These are phyloP conservation scores for Chytriomyces confervae DNA, from an alignment of 192 early-diverging fungal genomes.

Conservation along the genomic window DNA sequence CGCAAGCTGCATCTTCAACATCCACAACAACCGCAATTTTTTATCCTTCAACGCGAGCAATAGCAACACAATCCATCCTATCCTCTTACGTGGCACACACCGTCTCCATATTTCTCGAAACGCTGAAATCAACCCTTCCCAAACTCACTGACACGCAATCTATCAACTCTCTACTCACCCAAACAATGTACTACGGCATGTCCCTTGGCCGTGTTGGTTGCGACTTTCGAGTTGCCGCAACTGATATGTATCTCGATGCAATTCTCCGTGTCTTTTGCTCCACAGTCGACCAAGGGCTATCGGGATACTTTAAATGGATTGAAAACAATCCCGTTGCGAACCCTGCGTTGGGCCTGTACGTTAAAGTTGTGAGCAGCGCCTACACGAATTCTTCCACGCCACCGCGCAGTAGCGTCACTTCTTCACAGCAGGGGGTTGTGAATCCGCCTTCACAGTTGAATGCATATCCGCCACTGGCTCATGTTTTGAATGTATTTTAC, in stretches of 20 bases:
- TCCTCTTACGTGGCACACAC: constrained; percentile 68
- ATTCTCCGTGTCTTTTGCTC: constrained; percentile 59
- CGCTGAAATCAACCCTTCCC: constrained; percentile 55
- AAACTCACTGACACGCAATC: constrained; percentile 63
- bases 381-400: background rate
- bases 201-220: constrained; percentile 78
- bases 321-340: background rate
- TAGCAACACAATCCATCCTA: constrained; percentile 60
- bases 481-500: constrained; percentile 70
- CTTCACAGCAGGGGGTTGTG: constrained; percentile 31
- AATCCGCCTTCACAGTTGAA: constrained; percentile 62
- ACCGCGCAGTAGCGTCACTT: background rate
- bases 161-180: constrained; percentile 58
- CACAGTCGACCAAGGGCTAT: constrained; percentile 55
- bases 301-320: constrained; percentile 51
- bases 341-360: constrained; percentile 22
- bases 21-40: constrained; percentile 37
- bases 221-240: constrained; percentile 72
- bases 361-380: constrained; percentile 6
- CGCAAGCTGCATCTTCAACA: background rate
- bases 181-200: constrained; percentile 83
- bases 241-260: constrained; percentile 66
- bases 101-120: constrained; percentile 49
- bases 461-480: constrained; percentile 69
- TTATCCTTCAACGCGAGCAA: background rate